Evolutionary conservation across 768 basidiomycete species (phyloP).

Genomic region (Pleurotus cornucopiae): DNA sequence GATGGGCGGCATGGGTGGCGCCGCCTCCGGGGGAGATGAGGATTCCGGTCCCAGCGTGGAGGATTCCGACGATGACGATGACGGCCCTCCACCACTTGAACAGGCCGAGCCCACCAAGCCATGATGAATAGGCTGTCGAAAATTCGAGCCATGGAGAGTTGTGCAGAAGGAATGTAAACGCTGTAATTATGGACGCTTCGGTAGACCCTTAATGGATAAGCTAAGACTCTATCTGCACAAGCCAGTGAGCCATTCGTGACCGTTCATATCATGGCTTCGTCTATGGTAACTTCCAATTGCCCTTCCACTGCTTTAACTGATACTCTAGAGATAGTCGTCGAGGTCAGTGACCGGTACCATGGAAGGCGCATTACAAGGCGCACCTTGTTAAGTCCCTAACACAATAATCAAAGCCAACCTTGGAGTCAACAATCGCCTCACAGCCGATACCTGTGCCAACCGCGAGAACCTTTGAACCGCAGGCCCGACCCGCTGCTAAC

Average conservation of each 20-base stretch:
- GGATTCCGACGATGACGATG: constrained; percentile 50
- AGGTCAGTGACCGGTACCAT: background rate
- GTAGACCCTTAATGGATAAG: background rate
- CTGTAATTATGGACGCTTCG: constrained; percentile 1
- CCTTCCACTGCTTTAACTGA: constrained; percentile 39
- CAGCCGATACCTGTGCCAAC: constrained; percentile 78
- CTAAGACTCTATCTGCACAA: too few relatives aligned
- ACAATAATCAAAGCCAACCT: constrained; percentile 60
- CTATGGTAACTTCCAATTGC: constrained; percentile 42
- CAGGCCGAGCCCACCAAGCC: constrained; percentile 47
- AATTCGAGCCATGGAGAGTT: too few relatives aligned
- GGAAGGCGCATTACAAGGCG: constrained; percentile 15
- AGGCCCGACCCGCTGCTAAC: constrained; percentile 66
- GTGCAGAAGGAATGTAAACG: background rate
- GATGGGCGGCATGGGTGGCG: constrained; percentile 45
- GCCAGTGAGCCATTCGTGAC: too few relatives aligned
- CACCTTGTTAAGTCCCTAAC: constrained; percentile 67
- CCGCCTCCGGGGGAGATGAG: background rate
- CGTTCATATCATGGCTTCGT: constrained; percentile 21
- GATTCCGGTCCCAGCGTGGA: constrained; percentile 11
- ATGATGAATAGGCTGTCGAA: background rate
- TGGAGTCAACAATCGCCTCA: constrained; percentile 45
- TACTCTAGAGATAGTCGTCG: constrained; percentile 28
- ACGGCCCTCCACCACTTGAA: constrained; percentile 80
- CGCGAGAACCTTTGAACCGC: constrained; percentile 73